Evolutionary conservation across 208 protist species (phyloP).

Genomic region (Entamoeba invadens): DNA sequence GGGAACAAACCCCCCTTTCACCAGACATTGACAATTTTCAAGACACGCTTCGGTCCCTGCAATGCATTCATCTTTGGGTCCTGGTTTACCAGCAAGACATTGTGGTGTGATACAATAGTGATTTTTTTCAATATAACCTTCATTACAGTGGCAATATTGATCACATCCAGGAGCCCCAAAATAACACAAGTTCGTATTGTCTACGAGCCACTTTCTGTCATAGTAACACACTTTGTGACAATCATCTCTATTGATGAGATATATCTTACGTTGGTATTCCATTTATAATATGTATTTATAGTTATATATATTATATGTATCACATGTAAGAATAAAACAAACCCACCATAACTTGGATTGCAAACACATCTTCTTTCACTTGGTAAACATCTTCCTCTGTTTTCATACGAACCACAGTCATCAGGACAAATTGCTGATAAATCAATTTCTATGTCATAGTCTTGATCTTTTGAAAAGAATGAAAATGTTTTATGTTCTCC

Average conservation of each 20-base stretch:
- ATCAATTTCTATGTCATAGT: not conserved
- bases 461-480: not conserved
- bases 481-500: not conserved
- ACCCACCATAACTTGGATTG: not conserved
- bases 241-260: no score
- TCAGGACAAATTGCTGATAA: not conserved
- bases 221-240: not conserved
- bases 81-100: not conserved
- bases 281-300: no score
- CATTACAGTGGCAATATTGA: not conserved
- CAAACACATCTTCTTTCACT: not conserved
- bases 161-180: not conserved
- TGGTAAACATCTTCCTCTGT: not conserved
- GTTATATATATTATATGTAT: no score
- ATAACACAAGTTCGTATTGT: not conserved
- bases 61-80: not conserved
- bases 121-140: not conserved
- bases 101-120: not conserved
- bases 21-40: not conserved
- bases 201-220: not conserved
- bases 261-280: no score
- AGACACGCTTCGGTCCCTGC: not conserved
- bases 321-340: no score
- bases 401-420: not conserved
- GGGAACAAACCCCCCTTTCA: not conserved